Evolutionary conservation across 257 asterid genomes (phyloP).

Genomic region (Solanum appendiculatum): DNA sequence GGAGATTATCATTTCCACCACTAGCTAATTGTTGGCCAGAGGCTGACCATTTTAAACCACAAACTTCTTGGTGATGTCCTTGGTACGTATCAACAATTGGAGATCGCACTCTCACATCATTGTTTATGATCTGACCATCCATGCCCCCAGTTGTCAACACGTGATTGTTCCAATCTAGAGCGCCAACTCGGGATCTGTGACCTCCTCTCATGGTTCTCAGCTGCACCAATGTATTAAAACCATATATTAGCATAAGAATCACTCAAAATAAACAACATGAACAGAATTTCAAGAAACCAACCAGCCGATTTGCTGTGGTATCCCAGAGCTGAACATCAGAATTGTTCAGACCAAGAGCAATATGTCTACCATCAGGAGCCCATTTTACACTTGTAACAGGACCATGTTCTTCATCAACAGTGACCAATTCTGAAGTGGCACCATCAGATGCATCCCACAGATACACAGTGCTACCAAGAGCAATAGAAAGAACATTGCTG

Average conservation of each 20-base stretch:
- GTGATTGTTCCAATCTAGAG: constrained; percentile 20
- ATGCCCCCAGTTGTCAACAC: constrained; percentile 23
- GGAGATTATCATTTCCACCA: constrained; percentile 28
- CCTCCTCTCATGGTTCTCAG: constrained; percentile 34
- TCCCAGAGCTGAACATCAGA: constrained; percentile 58
- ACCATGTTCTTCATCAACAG: constrained; percentile 39
- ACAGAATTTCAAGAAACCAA: neutral
- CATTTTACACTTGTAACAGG: constrained; percentile 41
- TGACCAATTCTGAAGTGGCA: constrained; percentile 27
- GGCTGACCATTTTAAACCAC: constrained; percentile 25
- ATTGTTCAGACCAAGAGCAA: constrained; percentile 46
- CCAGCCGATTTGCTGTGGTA: constrained; percentile 35
- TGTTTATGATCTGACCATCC: constrained; percentile 15
- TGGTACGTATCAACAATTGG: constrained; percentile 5
- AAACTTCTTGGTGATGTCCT: constrained; percentile 18
- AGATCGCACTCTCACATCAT: constrained; percentile 5
- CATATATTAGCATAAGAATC: neutral
- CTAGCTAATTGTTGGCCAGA: constrained; percentile 32
- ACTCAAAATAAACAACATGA: neutral
- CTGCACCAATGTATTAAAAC: constrained; percentile 5
- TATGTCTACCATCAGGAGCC: constrained; percentile 45
- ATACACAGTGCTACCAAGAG: constrained; percentile 5
- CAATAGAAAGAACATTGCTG: constrained; percentile 12
- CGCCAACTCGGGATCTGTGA: constrained; percentile 9
- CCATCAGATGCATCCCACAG: constrained; percentile 45